Evolutionary conservation across 1,284 basidiomycete species (phyloP).

Genomic region (Moesziomyces globuligerus): DNA sequence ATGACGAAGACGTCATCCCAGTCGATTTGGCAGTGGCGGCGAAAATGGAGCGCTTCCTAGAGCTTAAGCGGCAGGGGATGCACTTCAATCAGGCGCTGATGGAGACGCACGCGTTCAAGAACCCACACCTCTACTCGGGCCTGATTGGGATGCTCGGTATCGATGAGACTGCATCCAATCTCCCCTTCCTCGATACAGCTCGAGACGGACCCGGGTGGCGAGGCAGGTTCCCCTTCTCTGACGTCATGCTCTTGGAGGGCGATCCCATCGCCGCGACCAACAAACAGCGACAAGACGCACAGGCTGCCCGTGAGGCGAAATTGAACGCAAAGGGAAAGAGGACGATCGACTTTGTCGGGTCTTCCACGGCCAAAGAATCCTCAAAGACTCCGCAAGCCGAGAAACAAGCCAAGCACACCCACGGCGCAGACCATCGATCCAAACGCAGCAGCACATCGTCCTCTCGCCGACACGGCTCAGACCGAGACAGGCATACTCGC

Average conservation of each 20-base stretch:
- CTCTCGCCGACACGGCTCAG: neutral
- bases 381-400: neutral
- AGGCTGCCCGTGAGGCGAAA: neutral
- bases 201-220: slow-evolving; percentile 7
- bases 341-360: slow-evolving; percentile 6
- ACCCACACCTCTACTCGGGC: slow-evolving; percentile 91
- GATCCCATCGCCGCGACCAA: slow-evolving; percentile 14
- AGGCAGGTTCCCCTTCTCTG: slow-evolving; percentile 10
- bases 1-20: neutral
- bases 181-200: slow-evolving; percentile 15
- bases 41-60: slow-evolving; percentile 79
- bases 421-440: neutral
- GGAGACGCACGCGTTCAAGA: slow-evolving; percentile 87
- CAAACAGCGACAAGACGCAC: neutral
- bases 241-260: slow-evolving; percentile 11
- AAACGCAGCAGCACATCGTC: neutral
- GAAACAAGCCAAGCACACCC: neutral
- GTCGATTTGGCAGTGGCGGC: slow-evolving; percentile 17
- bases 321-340: neutral
- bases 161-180: slow-evolving; percentile 73
- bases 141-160: slow-evolving; percentile 90
- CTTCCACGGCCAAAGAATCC: neutral
- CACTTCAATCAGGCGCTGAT: slow-evolving; percentile 95
- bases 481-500: neutral
- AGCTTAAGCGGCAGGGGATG: slow-evolving; percentile 74